phyloP scores from a whole-genome alignment of 805 yeast genomes.

The Wickerhamia fluorescens region DNA sequence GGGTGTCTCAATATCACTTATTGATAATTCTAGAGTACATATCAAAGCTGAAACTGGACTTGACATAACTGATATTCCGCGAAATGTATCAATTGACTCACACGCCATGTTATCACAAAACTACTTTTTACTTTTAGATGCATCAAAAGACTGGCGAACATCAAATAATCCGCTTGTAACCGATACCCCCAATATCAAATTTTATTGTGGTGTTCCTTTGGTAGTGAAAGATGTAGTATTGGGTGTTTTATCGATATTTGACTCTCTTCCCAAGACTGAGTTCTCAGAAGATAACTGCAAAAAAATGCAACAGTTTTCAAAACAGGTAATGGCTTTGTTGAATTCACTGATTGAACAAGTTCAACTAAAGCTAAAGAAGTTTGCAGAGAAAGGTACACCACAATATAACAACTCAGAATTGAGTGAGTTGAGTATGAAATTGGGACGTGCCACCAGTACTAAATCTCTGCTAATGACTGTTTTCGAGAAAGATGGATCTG shows the following conservation, averaged over 20 bases:
- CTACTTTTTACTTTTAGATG: slow-evolving; percentile 49
- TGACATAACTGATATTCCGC: slow-evolving; percentile 43
- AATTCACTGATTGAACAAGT: slow-evolving; percentile 22
- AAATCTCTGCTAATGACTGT: slow-evolving; percentile 32
- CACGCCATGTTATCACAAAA: slow-evolving; percentile 59
- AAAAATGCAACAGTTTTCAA: slow-evolving; percentile 30
- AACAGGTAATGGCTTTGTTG: slow-evolving; percentile 37
- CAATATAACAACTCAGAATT: slow-evolving; percentile 11
- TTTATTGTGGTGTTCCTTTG: slow-evolving; percentile 63
- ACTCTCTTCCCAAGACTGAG: slow-evolving; percentile 32
- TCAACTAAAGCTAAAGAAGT: background rate
- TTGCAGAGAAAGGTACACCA: background rate
- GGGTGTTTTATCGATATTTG: slow-evolving; percentile 58
- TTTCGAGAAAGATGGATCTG: slow-evolving; percentile 60
- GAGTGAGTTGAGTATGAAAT: slow-evolving; percentile 24
- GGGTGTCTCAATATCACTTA: slow-evolving; percentile 55
- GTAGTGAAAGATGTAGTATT: slow-evolving; percentile 35
- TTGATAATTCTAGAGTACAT: slow-evolving; percentile 41
- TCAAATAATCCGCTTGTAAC: slow-evolving; percentile 54
- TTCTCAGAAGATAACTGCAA: slow-evolving; percentile 29
- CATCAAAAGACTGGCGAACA: slow-evolving; percentile 67
- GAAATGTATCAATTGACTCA: slow-evolving; percentile 56
- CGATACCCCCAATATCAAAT: slow-evolving; percentile 51
- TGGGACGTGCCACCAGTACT: slow-evolving; percentile 54
- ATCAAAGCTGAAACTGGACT: slow-evolving; percentile 45